Base-by-base conservation (phyloP, 2,329 filamentous ascomycete species). In the Microdochium nivale region DNA sequence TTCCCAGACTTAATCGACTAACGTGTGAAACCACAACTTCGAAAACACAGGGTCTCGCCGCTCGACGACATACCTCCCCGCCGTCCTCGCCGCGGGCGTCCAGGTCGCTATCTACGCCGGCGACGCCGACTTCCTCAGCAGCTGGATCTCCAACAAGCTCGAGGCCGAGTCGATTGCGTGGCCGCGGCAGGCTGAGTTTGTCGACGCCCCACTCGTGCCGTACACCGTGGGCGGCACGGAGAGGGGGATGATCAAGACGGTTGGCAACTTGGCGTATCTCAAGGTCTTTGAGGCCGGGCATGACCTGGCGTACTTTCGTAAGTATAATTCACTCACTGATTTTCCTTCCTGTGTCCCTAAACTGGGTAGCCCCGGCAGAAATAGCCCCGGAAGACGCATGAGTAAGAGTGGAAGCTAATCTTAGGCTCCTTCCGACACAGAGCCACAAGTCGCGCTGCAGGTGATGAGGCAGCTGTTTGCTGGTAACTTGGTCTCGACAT, bases 51-150 rank as follows among this genome's bases (percentile, higher is more conserved):
- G 68, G 49, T 60, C 70, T 16, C 70, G 73, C 16, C 73, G 24
- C 74, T 76, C 57, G 62, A 78, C 14, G 56, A 65, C 2, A 65
- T 66, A 44, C 1, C 63, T 80, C 10, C 69, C 70, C 1, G 60
- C 65, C 1, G 70, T 80, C 2, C 70, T 79, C 19, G 64, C 73
- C 54, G 70, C 70, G 8, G 75, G 74, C 2, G 70, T 80, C 30
- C 69, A 67, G 23, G 72, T 76, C 1, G 58, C 80, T 2, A 64
- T 80, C 44, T 81, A 76, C 76, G 76, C 78, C 0, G 78, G 78
- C 32, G 79, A 81, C 51, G 72, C 78, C 2, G 79, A 83, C 57
- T 81, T 71, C 65, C 78, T 80, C 50, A 81, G 77, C 58, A 82
- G 81, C 62, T 81, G 77, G 74, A 65, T 75, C 27, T 79, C 79